phyloP scores from a whole-genome alignment of 2,329 filamentous ascomycete species.

The Trichothecium sympodiale region DNA sequence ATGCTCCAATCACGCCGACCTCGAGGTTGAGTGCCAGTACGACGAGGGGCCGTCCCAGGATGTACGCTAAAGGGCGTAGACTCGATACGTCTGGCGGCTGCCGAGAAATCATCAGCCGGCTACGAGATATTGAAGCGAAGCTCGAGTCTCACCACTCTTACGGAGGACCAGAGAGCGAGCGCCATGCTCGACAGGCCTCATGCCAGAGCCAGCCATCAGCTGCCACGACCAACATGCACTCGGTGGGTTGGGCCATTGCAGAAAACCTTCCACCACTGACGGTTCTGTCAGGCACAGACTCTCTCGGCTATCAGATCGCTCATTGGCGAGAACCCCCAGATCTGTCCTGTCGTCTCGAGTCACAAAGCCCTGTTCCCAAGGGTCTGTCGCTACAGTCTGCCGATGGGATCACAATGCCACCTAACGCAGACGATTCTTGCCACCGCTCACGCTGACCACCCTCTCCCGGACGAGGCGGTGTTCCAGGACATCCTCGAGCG shows the following conservation, averaged over 20 bases:
- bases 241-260: conserved; percentile 6
- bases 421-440: conserved; percentile 12
- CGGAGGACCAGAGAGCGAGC: conserved; percentile 1
- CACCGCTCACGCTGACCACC: conserved; percentile 14
- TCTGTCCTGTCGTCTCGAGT: conserved; percentile 16
- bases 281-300: conserved; percentile 15
- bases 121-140: conserved; percentile 15
- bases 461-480: conserved; percentile 15
- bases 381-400: conserved; percentile 10
- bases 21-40: conserved; percentile 15
- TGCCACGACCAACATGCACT: conserved; percentile 4
- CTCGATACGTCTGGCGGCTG: conserved; percentile 17
- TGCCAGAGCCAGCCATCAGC: conserved; percentile 9
- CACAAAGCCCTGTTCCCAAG: conserved; percentile 11
- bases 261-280: conserved; percentile 12
- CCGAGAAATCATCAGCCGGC: conserved; percentile 14
- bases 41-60: conserved; percentile 15
- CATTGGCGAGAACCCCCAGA: conserved; percentile 18
- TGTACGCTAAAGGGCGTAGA: conserved; percentile 5
- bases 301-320: conserved; percentile 15
- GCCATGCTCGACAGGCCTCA: conserved; percentile 5
- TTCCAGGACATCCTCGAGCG: conserved; percentile 12
- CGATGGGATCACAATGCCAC: neutral
- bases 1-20: conserved; percentile 14
- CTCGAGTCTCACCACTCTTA: conserved; percentile 10